Evolutionary conservation across 805 yeast genomes (phyloP).

Genomic region (Candida taoyuanica): DNA sequence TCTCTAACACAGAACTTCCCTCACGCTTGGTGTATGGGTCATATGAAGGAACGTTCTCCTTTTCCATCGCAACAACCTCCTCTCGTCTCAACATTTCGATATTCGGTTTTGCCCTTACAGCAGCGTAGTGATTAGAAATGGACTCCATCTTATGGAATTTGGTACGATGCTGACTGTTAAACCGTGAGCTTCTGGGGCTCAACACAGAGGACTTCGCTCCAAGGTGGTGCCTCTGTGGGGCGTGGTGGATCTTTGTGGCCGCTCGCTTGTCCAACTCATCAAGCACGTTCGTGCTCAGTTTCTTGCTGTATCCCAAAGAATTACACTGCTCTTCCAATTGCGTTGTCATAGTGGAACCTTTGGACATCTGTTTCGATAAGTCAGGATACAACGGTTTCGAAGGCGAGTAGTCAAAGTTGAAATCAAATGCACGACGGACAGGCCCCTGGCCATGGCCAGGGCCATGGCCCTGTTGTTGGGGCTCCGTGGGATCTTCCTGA

Average conservation of each 20-base stretch:
- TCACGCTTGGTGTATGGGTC: slow-evolving; percentile 24
- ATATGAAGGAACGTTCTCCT: slow-evolving; percentile 23
- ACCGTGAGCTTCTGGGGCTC: slow-evolving; percentile 24
- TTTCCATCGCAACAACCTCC: slow-evolving; percentile 20
- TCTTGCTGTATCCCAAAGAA: not conserved
- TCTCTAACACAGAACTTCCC: slow-evolving; percentile 14
- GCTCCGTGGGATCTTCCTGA: not conserved
- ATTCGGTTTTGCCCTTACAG: slow-evolving; percentile 12
- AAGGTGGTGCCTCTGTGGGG: slow-evolving; percentile 8
- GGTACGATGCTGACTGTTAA: slow-evolving; percentile 21
- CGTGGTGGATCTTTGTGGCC: slow-evolving; percentile 14
- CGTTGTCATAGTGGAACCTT: not conserved
- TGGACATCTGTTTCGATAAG: no score
- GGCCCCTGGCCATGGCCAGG: no score
- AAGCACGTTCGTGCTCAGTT: not conserved
- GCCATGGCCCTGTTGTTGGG: no score
- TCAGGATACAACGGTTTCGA: not conserved
- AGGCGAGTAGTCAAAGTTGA: not conserved
- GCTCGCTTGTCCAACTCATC: slow-evolving; percentile 33
- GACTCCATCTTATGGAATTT: slow-evolving; percentile 32
- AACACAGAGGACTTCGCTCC: slow-evolving; percentile 5
- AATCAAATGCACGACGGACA: not conserved
- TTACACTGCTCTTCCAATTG: not conserved
- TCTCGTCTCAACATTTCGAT: slow-evolving; percentile 6
- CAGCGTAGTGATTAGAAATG: slow-evolving; percentile 30